Percentiles rank a stretch among this genome's conserved stretches.
Conservation (phyloP, 345 rosid genomes). For the Eucalyptus tenuipes region DNA sequence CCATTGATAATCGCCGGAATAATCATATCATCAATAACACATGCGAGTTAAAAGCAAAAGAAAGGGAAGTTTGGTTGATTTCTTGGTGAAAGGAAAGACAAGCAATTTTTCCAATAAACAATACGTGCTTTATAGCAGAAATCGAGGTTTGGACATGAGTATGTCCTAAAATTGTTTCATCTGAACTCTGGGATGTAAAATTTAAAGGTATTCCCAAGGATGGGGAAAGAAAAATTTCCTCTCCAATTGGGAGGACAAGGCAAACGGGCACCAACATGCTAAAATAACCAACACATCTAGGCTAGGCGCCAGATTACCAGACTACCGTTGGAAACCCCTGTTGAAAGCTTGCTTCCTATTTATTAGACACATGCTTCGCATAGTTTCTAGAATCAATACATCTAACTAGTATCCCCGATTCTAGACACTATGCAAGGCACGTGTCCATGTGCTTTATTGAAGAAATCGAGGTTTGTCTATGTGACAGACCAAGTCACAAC, state of each 20-base stretch:
- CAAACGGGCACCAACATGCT: fast-evolving
- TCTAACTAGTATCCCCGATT: too few relatives aligned
- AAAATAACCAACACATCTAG: too few relatives aligned
- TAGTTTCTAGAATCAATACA: too few relatives aligned
- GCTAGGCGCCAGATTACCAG: fast-evolving
- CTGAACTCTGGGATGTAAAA: fast-evolving
- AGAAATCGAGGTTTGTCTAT: neutral
- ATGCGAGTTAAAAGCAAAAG: neutral
- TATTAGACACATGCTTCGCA: too few relatives aligned
- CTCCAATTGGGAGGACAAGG: too few relatives aligned
- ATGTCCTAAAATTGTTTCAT: too few relatives aligned
- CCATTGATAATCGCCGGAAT: fast-evolving
- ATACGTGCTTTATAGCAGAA: too few relatives aligned
- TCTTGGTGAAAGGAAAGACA: neutral
- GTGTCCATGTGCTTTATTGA: neutral
- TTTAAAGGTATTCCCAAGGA: too few relatives aligned
- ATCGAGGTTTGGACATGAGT: neutral
- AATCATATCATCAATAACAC: neutral
- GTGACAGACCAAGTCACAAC: neutral
- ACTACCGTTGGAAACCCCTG: fast-evolving
- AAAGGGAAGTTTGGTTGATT: neutral
- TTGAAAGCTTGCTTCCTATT: fast-evolving
- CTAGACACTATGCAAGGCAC: too few relatives aligned
- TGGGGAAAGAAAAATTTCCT: too few relatives aligned
- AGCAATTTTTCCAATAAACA: neutral